Conservation (phyloP, 2,329 filamentous ascomycete genomes). For the Beauveria australis region DNA sequence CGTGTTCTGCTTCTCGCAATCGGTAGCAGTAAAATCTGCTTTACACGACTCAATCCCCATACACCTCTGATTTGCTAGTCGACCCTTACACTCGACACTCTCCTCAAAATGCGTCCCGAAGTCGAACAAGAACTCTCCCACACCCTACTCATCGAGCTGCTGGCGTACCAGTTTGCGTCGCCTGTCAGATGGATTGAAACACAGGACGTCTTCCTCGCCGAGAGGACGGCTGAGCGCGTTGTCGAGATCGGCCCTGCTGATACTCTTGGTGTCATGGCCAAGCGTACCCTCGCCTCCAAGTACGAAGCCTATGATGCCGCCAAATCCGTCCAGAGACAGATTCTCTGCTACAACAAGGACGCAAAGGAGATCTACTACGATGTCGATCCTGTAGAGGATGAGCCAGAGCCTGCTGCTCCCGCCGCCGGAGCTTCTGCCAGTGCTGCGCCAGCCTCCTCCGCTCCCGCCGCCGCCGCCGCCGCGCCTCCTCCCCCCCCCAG, state of each 20-base stretch:
- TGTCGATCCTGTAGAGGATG: conserved; percentile 89
- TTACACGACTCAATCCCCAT: neutral
- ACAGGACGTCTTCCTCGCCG: conserved; percentile 96
- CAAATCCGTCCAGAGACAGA: conserved; percentile 91
- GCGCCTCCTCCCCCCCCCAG: conserved; percentile 50
- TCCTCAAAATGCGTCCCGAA: conserved; percentile 81
- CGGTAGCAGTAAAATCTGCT: neutral
- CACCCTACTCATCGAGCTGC: conserved; percentile 94
- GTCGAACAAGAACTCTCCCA: conserved; percentile 98
- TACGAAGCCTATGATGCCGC: conserved; percentile 98
- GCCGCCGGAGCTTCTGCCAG: conserved; percentile 39
- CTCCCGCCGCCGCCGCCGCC: conserved; percentile 47
- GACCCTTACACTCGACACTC: conserved; percentile 13
- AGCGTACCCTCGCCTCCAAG: conserved; percentile 88
- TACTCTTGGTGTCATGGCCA: conserved; percentile 95
- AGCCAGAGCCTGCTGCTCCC: conserved; percentile 55
- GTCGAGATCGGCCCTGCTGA: conserved; percentile 96
- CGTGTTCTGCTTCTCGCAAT: conserved; percentile 3
- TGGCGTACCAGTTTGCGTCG: conserved; percentile 98
- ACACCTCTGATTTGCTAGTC: neutral
- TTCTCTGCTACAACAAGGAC: conserved; percentile 99
- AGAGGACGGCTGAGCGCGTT: conserved; percentile 92
- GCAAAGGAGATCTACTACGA: conserved; percentile 99
- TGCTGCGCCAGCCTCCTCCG: conserved; percentile 42
- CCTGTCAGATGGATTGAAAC: conserved; percentile 99